Conservation (phyloP, 1,284 basidiomycete species). For the Cutaneotrichosporon sp. region DNA sequence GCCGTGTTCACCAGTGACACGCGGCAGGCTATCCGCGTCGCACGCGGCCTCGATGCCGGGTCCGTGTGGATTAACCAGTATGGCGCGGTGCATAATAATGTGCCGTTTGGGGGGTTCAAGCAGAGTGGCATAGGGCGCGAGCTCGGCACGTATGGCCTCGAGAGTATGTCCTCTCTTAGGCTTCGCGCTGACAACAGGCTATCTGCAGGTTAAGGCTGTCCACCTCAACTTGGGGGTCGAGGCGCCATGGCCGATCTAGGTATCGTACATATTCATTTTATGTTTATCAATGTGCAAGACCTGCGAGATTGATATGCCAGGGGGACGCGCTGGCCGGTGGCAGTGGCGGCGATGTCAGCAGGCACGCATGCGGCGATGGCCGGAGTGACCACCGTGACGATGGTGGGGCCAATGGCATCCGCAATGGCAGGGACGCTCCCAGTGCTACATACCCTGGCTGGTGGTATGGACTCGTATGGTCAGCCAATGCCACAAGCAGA, state of each 20-base stretch:
- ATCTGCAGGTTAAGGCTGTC: constrained; percentile 12
- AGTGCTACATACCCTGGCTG: no score
- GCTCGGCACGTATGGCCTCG: constrained; percentile 81
- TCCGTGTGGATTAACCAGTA: constrained; percentile 84
- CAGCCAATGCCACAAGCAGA: no score
- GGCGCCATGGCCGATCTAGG: neutral
- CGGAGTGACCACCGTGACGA: no score
- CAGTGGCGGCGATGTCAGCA: no score
- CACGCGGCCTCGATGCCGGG: constrained; percentile 76
- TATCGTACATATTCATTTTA: no score
- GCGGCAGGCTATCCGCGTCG: constrained; percentile 82
- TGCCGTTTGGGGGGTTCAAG: constrained; percentile 93
- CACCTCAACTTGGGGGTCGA: constrained; percentile 7
- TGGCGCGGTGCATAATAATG: constrained; percentile 72
- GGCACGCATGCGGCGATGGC: no score
- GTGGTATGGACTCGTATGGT: no score
- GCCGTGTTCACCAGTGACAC: constrained; percentile 84
- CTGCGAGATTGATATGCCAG: no score
- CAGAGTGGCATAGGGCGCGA: constrained; percentile 76
- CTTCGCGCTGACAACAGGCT: neutral
- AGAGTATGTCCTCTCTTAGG: constrained; percentile 48
- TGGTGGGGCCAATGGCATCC: no score
- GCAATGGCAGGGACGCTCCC: no score
- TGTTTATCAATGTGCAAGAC: no score
- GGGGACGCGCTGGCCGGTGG: no score